phyloP scores from a whole-genome alignment of 768 basidiomycete genomes.

The Lactifluus pinguis region DNA sequence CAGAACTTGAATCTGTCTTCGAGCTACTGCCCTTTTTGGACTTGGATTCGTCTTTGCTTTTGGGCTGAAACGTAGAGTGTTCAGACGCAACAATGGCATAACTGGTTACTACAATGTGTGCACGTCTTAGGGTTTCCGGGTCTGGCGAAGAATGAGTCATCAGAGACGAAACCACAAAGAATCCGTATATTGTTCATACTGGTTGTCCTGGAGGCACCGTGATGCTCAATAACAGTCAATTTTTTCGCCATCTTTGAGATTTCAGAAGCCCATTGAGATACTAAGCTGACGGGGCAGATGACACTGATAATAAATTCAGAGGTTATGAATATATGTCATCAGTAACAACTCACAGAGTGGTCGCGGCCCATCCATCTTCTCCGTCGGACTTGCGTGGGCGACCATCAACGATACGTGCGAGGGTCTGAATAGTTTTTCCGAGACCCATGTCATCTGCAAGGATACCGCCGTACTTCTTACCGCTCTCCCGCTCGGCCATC shows the following conservation, averaged over 20 bases:
- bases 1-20: conserved; percentile 23
- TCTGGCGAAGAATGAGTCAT: conserved; percentile 32
- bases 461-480: conserved; percentile 78
- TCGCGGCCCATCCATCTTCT: conserved; percentile 59
- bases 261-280: conserved; percentile 88
- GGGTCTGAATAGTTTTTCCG: conserved; percentile 87
- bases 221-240: conserved; percentile 72
- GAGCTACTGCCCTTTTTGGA: conserved; percentile 31
- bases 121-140: conserved; percentile 39
- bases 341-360: conserved; percentile 51
- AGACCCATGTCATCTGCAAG: conserved; percentile 88
- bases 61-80: conserved; percentile 42
- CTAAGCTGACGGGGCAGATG: conserved; percentile 77
- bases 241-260: conserved; percentile 59
- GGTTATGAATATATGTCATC: background rate
- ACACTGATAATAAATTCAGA: conserved; percentile 41
- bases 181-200: conserved; percentile 33
- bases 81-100: conserved; percentile 82
- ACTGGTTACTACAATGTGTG: conserved; percentile 78
- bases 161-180: background rate
- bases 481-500: conserved; percentile 79
- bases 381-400: conserved; percentile 60
- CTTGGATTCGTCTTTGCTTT: conserved; percentile 48
- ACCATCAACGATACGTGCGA: conserved; percentile 81
- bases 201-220: conserved; percentile 65